Evolutionary conservation across 164 flowering plant genomes (phyloP).

Genomic region (Chloranthus sessilifolius): DNA sequence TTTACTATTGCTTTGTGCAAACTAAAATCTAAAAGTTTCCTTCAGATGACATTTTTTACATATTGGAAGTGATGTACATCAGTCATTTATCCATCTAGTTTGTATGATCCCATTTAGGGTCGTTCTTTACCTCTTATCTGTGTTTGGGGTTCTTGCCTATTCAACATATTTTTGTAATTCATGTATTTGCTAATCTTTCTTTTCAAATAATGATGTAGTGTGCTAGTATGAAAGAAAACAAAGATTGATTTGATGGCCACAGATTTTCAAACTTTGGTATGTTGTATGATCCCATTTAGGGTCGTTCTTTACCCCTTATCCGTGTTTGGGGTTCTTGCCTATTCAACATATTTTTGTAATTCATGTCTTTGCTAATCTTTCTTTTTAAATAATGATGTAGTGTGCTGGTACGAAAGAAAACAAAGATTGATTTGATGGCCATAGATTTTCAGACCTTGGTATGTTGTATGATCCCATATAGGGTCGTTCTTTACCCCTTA

Average conservation of each 20-base stretch:
- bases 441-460: too few species aligned
- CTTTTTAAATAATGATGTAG: slow-evolving; percentile 31
- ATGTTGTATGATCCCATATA: too few species aligned
- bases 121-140: not conserved
- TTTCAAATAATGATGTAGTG: too few species aligned
- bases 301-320: too few species aligned
- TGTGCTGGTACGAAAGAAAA: slow-evolving; percentile 62
- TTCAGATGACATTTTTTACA: not conserved
- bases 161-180: not conserved
- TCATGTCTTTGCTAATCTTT: not conserved
- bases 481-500: too few species aligned
- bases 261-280: slow-evolving; percentile 65
- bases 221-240: too few species aligned
- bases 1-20: too few species aligned
- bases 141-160: not conserved
- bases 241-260: too few species aligned
- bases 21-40: too few species aligned
- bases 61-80: not conserved
- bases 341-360: slow-evolving; percentile 1
- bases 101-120: not conserved
- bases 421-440: slow-evolving; percentile 62
- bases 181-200: not conserved
- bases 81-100: not conserved
- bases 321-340: too few species aligned
- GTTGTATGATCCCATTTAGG: too few species aligned